Base-by-base conservation (phyloP, 805 yeast species). In the Candida lessepsii region DNA sequence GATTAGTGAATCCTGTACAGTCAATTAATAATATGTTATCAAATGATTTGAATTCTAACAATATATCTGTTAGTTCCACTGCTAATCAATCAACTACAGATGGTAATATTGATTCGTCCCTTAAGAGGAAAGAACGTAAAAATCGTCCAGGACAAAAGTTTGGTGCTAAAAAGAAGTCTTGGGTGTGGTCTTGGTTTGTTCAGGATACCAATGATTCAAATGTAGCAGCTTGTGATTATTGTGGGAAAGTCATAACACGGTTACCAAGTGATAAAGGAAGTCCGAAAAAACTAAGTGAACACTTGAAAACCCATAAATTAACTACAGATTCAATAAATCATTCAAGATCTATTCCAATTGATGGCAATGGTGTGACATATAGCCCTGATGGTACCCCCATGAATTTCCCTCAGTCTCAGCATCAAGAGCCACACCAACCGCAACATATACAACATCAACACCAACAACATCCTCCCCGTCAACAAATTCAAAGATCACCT, bases 161-260 rank as follows among this genome's bases (percentile, higher is more conserved):
- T 44, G 83, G 83, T 13, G 83, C 83, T 13, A 76, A 75, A 50
- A 77, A 77, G 65, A 72, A 70, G 48, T 75, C 79, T 23, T 78
- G 82, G 82, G 81, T 77, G 10, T 78, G 83, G 83, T 57, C 70
- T 15, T 78, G 83, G 82, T 78, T 77, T 50, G 64, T 64, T 10
- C 82, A 78, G 49, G 80, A 76, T 51, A 52, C 54, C 13, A 46
- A 46, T 14, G 74, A 78, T 47, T 65, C 72, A 36, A 74, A 75
- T 40, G 45, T 70, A 14, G 81, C 82, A 2, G 71, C 71, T 3
- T 78, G 83, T 56, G 79, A 76, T 44, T 65, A 56, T 44, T 78
- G 83, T 53, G 74, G 76, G 1, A 75, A 71, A 49, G 60, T 68
- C 9, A 67, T 78, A 26, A 61, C 61, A 19, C 56, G 83, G 39